A percentile compares a stretch with the other conserved stretches of the same genome.
Evolutionary conservation across 768 basidiomycete species (phyloP).

Genomic region (Rhodotorula paludigena): DNA sequence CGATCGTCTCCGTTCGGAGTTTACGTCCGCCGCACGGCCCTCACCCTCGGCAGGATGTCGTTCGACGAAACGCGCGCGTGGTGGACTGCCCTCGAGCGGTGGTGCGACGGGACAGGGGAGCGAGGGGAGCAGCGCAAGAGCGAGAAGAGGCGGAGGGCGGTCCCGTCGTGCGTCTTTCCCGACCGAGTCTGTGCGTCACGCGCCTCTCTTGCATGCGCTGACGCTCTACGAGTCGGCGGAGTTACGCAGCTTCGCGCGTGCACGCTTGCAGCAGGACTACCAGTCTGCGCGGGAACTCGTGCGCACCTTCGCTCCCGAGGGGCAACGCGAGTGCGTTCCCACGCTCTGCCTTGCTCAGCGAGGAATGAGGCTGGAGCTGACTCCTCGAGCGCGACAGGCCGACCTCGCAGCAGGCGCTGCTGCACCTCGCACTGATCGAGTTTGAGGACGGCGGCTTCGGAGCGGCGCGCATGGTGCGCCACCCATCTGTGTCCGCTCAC

Average conservation of each 20-base stretch:
- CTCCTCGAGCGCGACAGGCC: too few species aligned
- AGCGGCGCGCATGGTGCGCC: neutral
- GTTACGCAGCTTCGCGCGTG: constrained; percentile 1
- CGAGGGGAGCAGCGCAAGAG: neutral
- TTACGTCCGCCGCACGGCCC: constrained; percentile 13
- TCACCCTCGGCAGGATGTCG: neutral
- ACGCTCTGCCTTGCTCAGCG: too few species aligned
- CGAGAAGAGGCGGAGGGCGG: neutral
- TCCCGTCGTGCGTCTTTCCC: too few species aligned
- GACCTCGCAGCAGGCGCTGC: constrained; percentile 13
- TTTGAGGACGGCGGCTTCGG: constrained; percentile 11
- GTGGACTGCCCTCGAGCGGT: constrained; percentile 9
- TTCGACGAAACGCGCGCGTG: constrained; percentile 4
- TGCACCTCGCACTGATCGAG: constrained; percentile 23
- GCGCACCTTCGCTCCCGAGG: neutral
- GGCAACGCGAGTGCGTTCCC: neutral
- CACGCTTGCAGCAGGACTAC: neutral
- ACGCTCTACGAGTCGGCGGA: too few species aligned
- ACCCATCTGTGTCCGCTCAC: too few species aligned
- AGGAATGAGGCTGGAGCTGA: too few species aligned
- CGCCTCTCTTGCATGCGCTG: neutral
- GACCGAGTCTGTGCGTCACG: too few species aligned
- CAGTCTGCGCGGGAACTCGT: neutral
- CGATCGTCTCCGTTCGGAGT: constrained; percentile 26
- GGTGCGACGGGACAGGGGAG: constrained; percentile 4